phyloP scores from a whole-genome alignment of 164 flowering plant genomes.

The Aristolochia fimbriata region DNA sequence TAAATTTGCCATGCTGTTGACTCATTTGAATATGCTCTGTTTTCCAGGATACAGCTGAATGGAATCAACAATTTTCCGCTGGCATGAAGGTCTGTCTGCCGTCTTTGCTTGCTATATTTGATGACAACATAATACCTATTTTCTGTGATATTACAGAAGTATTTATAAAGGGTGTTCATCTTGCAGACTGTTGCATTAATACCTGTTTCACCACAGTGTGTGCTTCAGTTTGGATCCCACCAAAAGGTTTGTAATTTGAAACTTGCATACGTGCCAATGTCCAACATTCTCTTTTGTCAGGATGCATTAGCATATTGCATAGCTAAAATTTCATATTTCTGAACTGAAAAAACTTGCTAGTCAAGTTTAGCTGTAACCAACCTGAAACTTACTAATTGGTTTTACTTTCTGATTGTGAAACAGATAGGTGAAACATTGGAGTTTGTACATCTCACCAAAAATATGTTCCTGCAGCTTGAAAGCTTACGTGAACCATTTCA shows the following conservation, averaged over 20 bases:
- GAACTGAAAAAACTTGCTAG: too few relatives aligned
- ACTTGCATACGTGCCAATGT: too few relatives aligned
- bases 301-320: too few relatives aligned
- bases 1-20: background rate
- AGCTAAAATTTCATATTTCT: too few relatives aligned
- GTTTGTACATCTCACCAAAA: conserved; percentile 39
- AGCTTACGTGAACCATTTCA: conserved; percentile 13
- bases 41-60: conserved; percentile 41
- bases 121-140: background rate
- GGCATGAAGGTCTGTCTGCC: conserved; percentile 56
- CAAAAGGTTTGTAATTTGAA: conserved; percentile 43
- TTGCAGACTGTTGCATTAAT: conserved; percentile 75
- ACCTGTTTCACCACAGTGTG: conserved; percentile 51
- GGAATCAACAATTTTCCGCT: conserved; percentile 36
- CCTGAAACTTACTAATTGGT: too few relatives aligned
- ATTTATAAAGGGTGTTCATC: conserved; percentile 10
- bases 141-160: background rate
- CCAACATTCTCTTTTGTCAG: too few relatives aligned
- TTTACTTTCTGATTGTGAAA: conserved; percentile 8
- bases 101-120: background rate
- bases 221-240: conserved; percentile 73
- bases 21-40: background rate
- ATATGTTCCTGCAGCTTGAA: conserved; percentile 25
- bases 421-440: conserved; percentile 50
- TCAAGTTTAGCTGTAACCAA: too few relatives aligned